Base-by-base conservation (phyloP, 2,329 filamentous ascomycete species). In the Pyrenophora tritici-repentis region DNA sequence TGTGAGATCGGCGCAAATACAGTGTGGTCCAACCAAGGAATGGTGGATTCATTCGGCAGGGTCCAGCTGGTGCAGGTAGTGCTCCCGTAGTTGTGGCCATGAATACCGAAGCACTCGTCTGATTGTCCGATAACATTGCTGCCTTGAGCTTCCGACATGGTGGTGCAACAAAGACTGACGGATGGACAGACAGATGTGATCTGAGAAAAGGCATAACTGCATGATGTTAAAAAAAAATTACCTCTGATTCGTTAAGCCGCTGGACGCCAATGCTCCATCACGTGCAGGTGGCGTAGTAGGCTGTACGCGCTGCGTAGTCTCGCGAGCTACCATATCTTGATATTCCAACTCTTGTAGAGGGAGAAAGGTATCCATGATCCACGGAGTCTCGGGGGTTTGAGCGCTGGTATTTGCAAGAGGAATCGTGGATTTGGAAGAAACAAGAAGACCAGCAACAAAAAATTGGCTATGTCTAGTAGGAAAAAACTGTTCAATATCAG, bases 191-290 rank as follows among this genome's bases (percentile, higher is more conserved):
- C n/a, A n/a, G n/a, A n/a, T n/a, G n/a, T n/a, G n/a, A n/a, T n/a
- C n/a, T n/a, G n/a, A n/a, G n/a, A n/a, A n/a, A n/a, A 51, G 42
- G 42, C 48, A 51, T 46, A 42, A 39, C 42, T 51, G 37, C 39
- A 43, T 43, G 9, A n/a, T 43, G 47, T 35, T 17, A 35, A 43
- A 43, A 35, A 26, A 26, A 35, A 43, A 40, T 38, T 18, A 53
- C 24, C 29, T 57, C 6, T 42, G 26, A 13, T 29, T 56, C 1
- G 39, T 47, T 16, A 20, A 14, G 26, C 32, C 48, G 53, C 33
- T 0, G 3, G 2, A 1, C 14, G 18, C 24, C 18, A 2, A 4
- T 17, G 41, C 14, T 9, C 41, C 1, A 10, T 12, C 37, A 12
- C 13, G 12, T 26, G 20, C 10, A 2, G 18, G 9, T 9, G 32